These are phyloP conservation scores for Colletotrichum lindemuthianum DNA, from an alignment of 2,329 filamentous ascomycete species.

Conservation along the genomic window DNA sequence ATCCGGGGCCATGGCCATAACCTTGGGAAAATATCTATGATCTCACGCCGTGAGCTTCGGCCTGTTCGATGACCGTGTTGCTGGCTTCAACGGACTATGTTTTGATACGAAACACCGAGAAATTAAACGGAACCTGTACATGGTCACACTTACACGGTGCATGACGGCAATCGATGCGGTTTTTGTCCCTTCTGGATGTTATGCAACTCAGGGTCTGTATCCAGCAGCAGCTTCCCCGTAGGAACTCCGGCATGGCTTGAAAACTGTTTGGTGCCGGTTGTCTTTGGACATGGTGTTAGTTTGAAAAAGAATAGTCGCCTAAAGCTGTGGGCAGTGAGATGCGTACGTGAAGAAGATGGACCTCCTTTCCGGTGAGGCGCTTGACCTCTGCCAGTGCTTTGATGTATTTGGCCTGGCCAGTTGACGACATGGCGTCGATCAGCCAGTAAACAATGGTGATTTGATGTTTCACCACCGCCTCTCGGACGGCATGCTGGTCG, in stretches of 20 bases:
- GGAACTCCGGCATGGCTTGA: conserved; percentile 57
- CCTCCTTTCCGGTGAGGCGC: conserved; percentile 28
- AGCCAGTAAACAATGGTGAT: conserved; percentile 62
- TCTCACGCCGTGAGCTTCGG: conserved; percentile 52
- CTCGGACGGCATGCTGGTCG: conserved; percentile 47
- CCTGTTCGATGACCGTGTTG: conserved; percentile 53
- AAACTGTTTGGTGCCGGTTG: conserved; percentile 63
- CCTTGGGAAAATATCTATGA: conserved; percentile 59
- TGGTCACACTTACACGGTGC: neutral
- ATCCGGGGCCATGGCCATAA: conserved; percentile 57
- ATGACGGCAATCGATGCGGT: neutral
- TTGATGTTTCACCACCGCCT: conserved; percentile 50
- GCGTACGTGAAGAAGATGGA: conserved; percentile 10
- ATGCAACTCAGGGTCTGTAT: conserved; percentile 47
- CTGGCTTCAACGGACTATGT: conserved; percentile 53
- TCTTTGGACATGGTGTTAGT: conserved; percentile 39
- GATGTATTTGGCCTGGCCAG: conserved; percentile 53
- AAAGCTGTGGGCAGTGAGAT: neutral
- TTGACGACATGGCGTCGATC: conserved; percentile 50
- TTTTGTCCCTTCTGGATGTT: neutral
- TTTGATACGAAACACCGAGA: neutral
- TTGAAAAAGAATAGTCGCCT: too few species aligned
- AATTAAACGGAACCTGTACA: neutral
- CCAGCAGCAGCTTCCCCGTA: conserved; percentile 51
- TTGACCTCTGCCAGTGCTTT: conserved; percentile 56